Base-by-base conservation (phyloP, 345 rosid species). In the Ceriops zippeliana region DNA sequence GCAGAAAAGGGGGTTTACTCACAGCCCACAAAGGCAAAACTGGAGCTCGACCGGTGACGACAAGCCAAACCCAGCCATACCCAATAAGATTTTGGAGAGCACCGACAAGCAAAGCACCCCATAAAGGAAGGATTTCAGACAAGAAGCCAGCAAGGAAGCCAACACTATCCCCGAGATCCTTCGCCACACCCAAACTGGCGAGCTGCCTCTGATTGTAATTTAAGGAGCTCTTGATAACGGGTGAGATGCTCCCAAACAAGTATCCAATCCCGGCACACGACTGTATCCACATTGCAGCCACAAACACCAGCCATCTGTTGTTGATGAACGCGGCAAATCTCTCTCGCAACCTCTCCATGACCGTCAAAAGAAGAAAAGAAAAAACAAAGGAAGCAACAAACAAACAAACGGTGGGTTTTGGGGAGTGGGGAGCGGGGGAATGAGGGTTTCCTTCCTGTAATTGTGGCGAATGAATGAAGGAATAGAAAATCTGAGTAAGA, bases 221-320 rank as follows among this genome's bases (percentile, higher is more conserved):
- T 77, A 92, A 66, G 2, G 97, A 89, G 78, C 87, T 89, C 85
- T 96, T 96, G 52, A 92, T 90, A 37, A 89, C 97, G 20, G 99
- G 99, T 17, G 99, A 96, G 65, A 96, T 86, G 81, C 98, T 96
- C 47, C 98, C 97, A 75, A 90, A 96, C 78, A 96, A 64, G 76
- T 96, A 96, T 59, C 97, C 98, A 61, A 89, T 77, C 10, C 99
- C 99, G 19, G 98, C 98, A 72, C 97, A 89, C 1, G 98, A 92
- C 80, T 92, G 92, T 68, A 96, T 86, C 98, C 99, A 96, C 95
- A 96, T 96, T 85, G 98, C 96, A 1, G 96, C 95, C 63, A 96
- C 97, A 66, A 96, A 92, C 63, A 92, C 99, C 59, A 90, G 84
- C 98, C 98, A 96, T 84, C 99, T 82, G 57, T 90, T 90, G 73